Base-by-base conservation (phyloP, 345 rosid species). In the Stellera chamaejasme region DNA sequence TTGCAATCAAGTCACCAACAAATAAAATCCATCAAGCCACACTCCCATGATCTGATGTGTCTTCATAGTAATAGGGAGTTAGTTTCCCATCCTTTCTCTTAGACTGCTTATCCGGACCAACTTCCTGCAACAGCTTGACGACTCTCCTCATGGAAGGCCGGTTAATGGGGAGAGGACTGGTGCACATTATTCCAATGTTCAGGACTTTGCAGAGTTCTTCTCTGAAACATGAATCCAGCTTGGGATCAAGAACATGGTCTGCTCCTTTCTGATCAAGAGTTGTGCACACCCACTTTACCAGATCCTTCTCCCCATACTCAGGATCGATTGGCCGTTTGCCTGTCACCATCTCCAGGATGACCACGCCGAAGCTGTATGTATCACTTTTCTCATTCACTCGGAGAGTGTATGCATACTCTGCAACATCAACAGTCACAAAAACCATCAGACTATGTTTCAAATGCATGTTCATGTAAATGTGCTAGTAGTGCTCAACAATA, bases 351-450 rank as follows among this genome's bases (percentile, higher is more conserved):
- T 94, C 99, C 2, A 94, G 87, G 19, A 90, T 79, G 13, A 94
- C 97, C 15, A 94, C 97, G 0, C 99, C 99, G 1, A 94, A 94
- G 69, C 99, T 94, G 87, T 87, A 94, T 60, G 80, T 87, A 74
- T 94, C 99, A 23, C 99, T 90, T 84, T 94, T 94, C 79, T 94
- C 99, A n/a, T 87, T 90, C 73, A 94, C 99, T 27, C 95, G 71
- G 11, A 94, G 87, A 1, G 99, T 94, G 75, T 94, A 94, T 2
- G 97, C 99, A 60, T 94, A 94, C 55, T 94, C 99, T 94, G 87
- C 72, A 79, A 58, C 42, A 55, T 57, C 59, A 39, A 48, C 27
- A 41, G 25, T n/a, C 25, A 3, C 5, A 32, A 12, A 11, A 7
- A 62, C 56, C 28, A 45, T 26, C 44, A 41, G 32, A n/a, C 48